phyloP scores from a whole-genome alignment of 495 filamentous ascomycete species.

The Talaromyces wortmannii region DNA sequence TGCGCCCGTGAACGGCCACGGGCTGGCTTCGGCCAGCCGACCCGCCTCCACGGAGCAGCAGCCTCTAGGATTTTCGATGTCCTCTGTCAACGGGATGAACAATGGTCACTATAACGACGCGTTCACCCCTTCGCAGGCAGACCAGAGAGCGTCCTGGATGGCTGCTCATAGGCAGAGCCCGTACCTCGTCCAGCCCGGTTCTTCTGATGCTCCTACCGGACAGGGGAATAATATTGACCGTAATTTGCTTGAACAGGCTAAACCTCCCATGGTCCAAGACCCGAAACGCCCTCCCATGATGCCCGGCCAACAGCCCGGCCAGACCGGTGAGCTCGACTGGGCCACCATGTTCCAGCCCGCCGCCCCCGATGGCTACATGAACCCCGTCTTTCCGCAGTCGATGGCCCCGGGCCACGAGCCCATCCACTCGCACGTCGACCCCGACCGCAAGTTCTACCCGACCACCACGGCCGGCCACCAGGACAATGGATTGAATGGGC shows the following conservation, averaged over 20 bases:
- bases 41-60: slow-evolving; percentile 37
- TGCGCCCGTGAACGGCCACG: slow-evolving; percentile 38
- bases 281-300: slow-evolving; percentile 33
- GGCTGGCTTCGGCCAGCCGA: slow-evolving; percentile 26
- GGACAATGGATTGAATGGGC: slow-evolving; percentile 37
- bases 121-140: slow-evolving; percentile 29
- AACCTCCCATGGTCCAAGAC: slow-evolving; percentile 36
- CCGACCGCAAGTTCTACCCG: slow-evolving; percentile 40
- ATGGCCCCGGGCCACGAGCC: slow-evolving; percentile 39
- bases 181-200: slow-evolving; percentile 35
- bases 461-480: slow-evolving; percentile 31
- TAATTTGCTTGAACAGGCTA: slow-evolving; percentile 41
- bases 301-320: slow-evolving; percentile 28
- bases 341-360: slow-evolving; percentile 66
- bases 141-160: slow-evolving; percentile 38
- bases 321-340: slow-evolving; percentile 53
- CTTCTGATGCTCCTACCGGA: slow-evolving; percentile 27
- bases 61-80: slow-evolving; percentile 38
- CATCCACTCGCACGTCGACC: slow-evolving; percentile 38
- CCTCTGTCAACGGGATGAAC: slow-evolving; percentile 40
- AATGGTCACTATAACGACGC: slow-evolving; percentile 33
- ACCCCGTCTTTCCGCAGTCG: slow-evolving; percentile 49
- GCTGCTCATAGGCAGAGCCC: slow-evolving; percentile 40
- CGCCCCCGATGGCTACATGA: slow-evolving; percentile 54
- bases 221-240: slow-evolving; percentile 44